Evolutionary conservation across 2,329 filamentous ascomycete species (phyloP), one percentile per base, ranked within the genome.

Genomic region (Pseudogymnoascus verrucosus): DNA sequence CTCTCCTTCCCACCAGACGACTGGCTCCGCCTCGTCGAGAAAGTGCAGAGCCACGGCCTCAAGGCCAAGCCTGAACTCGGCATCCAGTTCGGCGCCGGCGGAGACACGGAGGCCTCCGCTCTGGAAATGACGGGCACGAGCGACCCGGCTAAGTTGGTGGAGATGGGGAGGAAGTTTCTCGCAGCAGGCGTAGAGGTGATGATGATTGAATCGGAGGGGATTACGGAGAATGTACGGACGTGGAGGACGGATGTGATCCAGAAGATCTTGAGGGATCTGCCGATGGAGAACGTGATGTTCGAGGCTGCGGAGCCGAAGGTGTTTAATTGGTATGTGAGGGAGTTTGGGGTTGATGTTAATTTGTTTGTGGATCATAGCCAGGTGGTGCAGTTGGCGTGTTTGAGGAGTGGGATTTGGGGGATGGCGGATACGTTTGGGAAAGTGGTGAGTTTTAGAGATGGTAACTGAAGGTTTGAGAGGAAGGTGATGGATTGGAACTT

Each of bases 201-300:
- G 68, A 84, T 84, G 81, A 82, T 84, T 63, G 81, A 85, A 69
- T 83, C 80, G n/a, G 81, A 84, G 71, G 82, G 82, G 0, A 84
- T 84, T 66, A 84, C 82, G 0, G 81, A 84, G 73, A 84, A 84
- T 62, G 80, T 84, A 5, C 74, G 72, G 61, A 75, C 71, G 7
- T 84, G 82, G 82, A 74, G 80, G 63, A 84, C 80, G 2, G 82
- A 84, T 67, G 80, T 84, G 2, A 81, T 84, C 14, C 80, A 80
- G 42, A 71, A 71, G 28, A 82, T 84, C 47, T 73, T 84, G 71
- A 77, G 78, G 62, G 80, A 83, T 59, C 64, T 84, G 19, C 80
- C 80, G 0, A 65, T 73, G 10, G 81, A 84, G 65, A 79, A 77
- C 19, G 79, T 84, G 64, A 84, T 84, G 82, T 84, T 84, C 68